Base-by-base conservation (phyloP, 2,329 filamentous ascomycete species). In the Claviceps spartinae region DNA sequence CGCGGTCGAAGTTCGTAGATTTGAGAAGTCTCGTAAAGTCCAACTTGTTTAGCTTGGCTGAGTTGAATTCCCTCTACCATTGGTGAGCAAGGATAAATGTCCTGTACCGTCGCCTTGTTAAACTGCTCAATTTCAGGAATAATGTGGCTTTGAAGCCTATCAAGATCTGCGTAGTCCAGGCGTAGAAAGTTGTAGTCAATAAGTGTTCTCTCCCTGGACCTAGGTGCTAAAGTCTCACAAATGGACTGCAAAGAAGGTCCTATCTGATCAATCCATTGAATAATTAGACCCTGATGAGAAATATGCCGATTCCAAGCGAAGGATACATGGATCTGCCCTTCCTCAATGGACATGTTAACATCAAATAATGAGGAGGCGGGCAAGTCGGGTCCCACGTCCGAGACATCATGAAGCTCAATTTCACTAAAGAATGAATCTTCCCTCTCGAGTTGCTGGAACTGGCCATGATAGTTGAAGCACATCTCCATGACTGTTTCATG, bases 41-140 rank as follows among this genome's bases (percentile, higher is more conserved):
- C 53, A 1, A 20, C 13, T 0, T 49, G 49, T 49, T 53, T 56
- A 22, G 46, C 18, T 16, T 68, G 65, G 24, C 65, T 68, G n/a
- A 70, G 53, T 0, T 68, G 53, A 13, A 71, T 62, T 4, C 67
- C 68, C 1, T 62, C 60, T 44, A 71, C 68, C 54, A 68, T 63
- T 0, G 67, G 65, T 0, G 68, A 67, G 51, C 65, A 68, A 1
- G 68, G 68, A 20, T 67, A 70, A 0, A 69, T 61, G 20, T 67
- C 66, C 24, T 66, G 59, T 0, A 70, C 56, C 2, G 61, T 56
- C 0, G 53, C 45, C 1, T 60, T 47, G 4, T 48, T 40, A 4
- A 8, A 7, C 8, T 61, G 45, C 1, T 56, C 53, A 13, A 55
- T 54, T 3, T 55, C 50, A 6, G 56, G 57, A 13, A 66, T 56